Percentiles rank a stretch among this genome's conserved stretches.
These are phyloP conservation scores for Trichoderma guizhouense DNA, from an alignment of 2,329 filamentous ascomycete species.

Conservation along the genomic window DNA sequence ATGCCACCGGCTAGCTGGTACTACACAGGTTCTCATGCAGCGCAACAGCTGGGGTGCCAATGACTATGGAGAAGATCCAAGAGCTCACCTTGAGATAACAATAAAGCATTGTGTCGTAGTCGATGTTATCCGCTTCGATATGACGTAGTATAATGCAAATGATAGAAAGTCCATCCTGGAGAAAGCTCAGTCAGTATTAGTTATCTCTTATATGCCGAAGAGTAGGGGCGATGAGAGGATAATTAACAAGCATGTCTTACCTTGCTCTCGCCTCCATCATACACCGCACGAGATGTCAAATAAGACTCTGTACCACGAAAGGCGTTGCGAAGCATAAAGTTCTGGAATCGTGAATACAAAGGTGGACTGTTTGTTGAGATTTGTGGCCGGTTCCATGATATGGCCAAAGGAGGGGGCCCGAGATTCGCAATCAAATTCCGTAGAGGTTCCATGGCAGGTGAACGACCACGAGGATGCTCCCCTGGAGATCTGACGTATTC, in stretches of 20 bases:
- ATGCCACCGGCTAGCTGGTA: not conserved
- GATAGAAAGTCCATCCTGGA: constrained; percentile 61
- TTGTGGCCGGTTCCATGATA: constrained; percentile 66
- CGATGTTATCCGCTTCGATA: constrained; percentile 62
- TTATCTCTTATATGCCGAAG: not conserved
- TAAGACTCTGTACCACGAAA: constrained; percentile 63
- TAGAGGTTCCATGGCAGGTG: constrained; percentile 58
- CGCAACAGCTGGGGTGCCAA: not conserved
- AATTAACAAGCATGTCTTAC: constrained; percentile 30
- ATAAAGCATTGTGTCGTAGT: constrained; percentile 63
- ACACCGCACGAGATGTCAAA: constrained; percentile 61
- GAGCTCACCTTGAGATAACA: constrained; percentile 60
- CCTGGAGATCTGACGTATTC: constrained; percentile 54
- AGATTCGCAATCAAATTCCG: constrained; percentile 62
- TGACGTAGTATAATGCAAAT: constrained; percentile 67
- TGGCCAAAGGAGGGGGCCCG: constrained; percentile 63
- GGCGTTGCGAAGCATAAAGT: constrained; percentile 69
- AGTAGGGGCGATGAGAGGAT: too few species aligned
- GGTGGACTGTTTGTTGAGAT: constrained; percentile 62
- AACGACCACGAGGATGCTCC: constrained; percentile 49
- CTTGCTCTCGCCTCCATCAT: constrained; percentile 69
- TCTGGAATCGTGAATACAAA: constrained; percentile 65
- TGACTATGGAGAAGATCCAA: not conserved
- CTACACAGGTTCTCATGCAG: not conserved
- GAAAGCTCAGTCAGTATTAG: constrained; percentile 5